Base-by-base conservation (phyloP, 2,329 filamentous ascomycete species). In the Trichoderma semiorbis region DNA sequence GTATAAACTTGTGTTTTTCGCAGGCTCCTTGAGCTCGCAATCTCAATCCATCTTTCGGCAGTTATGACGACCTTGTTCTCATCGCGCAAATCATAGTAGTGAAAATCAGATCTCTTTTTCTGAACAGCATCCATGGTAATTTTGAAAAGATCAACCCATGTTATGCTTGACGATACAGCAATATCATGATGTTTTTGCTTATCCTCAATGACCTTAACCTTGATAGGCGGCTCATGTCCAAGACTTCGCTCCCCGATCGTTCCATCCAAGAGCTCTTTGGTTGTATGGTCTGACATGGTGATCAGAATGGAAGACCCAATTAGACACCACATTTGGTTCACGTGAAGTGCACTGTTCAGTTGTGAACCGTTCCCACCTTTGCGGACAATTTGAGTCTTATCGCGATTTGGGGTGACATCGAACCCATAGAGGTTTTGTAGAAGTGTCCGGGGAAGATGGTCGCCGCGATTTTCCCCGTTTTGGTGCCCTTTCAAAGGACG, bases 301-400 rank as follows among this genome's bases (percentile, higher is more conserved):
- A 69, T 63, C 2, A 69, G n/a, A 24, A 69, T 16, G 21, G 32
- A 36, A 5, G 67, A 39, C 6, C 67, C 67, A 18, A 69, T 50
- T 3, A 69, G 18, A 5, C 67, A 69, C 67, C 67, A 69, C 58
- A 62, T 63, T n/a, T 69, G 67, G 30, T 62, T 62, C 12, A 69
- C 39, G 28, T 55, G 47, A 1, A 69, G 30, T 12, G 34, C 58
- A 28, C 53, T 24, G 8, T 36, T n/a, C 7, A 10, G 21, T 6
- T 69, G 67, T 10, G n/a, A 50, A 50, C n/a, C 5, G 3, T 26
- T 16, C 16, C n/a, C n/a, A 18, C 63, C 39, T 3, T 63, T 69
- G 14, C 43, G 57, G 10, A 69, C 24, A 16, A 69, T 47, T 26
- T 69, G 67, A 12, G 21, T 18, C 30, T 39, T 63, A 26, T 62